These are phyloP conservation scores for Colletotrichum phormii DNA, from an alignment of 2,329 filamentous ascomycete genomes.

Conservation along the genomic window DNA sequence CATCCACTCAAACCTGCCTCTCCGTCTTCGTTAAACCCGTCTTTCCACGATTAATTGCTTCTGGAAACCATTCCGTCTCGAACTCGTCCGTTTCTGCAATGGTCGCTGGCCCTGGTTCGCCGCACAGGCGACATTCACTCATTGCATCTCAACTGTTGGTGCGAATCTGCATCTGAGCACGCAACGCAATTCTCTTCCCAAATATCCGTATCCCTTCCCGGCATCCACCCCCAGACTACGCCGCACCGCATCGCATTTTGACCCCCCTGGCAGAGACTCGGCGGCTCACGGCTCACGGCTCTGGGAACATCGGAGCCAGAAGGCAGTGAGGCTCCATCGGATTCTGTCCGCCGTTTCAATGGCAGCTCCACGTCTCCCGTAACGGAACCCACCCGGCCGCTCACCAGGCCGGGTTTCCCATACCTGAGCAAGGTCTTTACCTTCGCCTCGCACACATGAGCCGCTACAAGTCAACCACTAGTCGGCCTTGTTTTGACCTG, in stretches of 20 bases:
- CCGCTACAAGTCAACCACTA: constrained; percentile 15
- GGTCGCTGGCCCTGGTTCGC: background rate
- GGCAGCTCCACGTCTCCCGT: constrained; percentile 11
- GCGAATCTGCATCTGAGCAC: background rate
- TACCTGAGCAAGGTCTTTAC: background rate
- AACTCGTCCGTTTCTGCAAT: background rate
- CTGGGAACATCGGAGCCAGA: background rate
- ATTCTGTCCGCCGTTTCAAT: constrained; percentile 29
- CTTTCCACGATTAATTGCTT: background rate
- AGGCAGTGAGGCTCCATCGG: background rate
- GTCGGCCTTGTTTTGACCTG: constrained; percentile 4
- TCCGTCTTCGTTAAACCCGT: constrained; percentile 1
- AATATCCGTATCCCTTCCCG: background rate
- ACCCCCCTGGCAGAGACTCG: background rate
- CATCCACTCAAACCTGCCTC: constrained; percentile 4
- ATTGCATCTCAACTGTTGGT: background rate
- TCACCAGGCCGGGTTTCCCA: constrained; percentile 17
- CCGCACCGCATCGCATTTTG: background rate
- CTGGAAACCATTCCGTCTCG: background rate
- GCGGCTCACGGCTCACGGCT: background rate
- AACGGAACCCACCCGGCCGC: constrained; percentile 9
- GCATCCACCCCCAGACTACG: background rate
- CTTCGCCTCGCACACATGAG: constrained; percentile 21
- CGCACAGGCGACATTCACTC: background rate
- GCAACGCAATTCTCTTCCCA: background rate